Evolutionary conservation across 768 basidiomycete genomes (phyloP).

Genomic region (Boletus bicolor): DNA sequence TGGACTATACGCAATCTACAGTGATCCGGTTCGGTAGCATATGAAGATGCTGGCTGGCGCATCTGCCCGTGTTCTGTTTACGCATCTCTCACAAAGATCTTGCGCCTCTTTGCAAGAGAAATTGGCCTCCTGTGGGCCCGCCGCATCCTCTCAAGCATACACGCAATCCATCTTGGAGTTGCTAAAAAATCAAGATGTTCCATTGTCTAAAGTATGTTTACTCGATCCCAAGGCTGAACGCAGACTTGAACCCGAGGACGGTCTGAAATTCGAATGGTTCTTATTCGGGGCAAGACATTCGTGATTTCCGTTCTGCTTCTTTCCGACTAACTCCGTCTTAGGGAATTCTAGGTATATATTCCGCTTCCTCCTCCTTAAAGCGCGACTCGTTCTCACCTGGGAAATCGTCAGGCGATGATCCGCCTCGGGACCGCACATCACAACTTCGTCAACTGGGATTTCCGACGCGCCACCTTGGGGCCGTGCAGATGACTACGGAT

Average conservation of each 20-base stretch:
- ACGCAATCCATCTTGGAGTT: slow-evolving; percentile 15
- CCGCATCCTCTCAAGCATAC: slow-evolving; percentile 28
- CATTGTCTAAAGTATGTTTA: slow-evolving; percentile 72
- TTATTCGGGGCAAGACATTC: slow-evolving; percentile 71
- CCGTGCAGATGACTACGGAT: slow-evolving; percentile 98
- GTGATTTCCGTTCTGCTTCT: background rate
- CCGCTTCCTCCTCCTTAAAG: background rate
- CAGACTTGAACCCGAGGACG: slow-evolving; percentile 72
- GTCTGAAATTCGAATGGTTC: slow-evolving; percentile 82
- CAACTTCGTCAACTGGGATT: slow-evolving; percentile 87
- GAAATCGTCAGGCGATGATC: slow-evolving; percentile 74
- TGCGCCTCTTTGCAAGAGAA: slow-evolving; percentile 45
- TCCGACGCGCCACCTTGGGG: slow-evolving; percentile 78
- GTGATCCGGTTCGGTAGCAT: slow-evolving; percentile 46
- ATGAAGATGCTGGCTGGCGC: slow-evolving; percentile 79
- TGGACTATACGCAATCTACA: background rate
- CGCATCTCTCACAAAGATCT: slow-evolving; percentile 78
- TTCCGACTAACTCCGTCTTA: slow-evolving; percentile 20
- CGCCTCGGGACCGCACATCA: slow-evolving; percentile 88
- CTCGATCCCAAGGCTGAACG: slow-evolving; percentile 87
- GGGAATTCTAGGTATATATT: slow-evolving; percentile 56
- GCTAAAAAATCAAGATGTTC: slow-evolving; percentile 23
- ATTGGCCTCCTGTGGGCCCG: slow-evolving; percentile 9
- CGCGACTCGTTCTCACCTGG: background rate
- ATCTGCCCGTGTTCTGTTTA: slow-evolving; percentile 70